These are phyloP conservation scores for Boletus rubescentipes DNA, from an alignment of 768 basidiomycete genomes.

Conservation along the genomic window DNA sequence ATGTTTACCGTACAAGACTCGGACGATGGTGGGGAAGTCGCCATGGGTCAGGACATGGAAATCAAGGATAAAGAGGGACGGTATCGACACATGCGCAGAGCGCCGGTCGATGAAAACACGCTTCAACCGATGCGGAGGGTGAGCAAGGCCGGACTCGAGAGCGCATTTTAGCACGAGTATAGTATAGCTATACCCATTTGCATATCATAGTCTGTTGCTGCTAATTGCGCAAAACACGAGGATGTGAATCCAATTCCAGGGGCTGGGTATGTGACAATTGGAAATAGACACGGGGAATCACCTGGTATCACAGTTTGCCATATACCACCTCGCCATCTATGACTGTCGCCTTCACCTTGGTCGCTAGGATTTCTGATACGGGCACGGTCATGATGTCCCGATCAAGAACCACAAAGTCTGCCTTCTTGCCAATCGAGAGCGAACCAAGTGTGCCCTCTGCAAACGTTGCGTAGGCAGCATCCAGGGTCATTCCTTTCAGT, in stretches of 20 bases:
- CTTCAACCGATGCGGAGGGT: slow-evolving; percentile 87
- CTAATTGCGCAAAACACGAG: neutral
- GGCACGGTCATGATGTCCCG: slow-evolving; percentile 74
- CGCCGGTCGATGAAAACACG: slow-evolving; percentile 86
- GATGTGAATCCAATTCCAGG: neutral
- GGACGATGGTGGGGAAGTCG: slow-evolving; percentile 34
- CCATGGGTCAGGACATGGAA: slow-evolving; percentile 81
- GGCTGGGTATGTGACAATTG: neutral
- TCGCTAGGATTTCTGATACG: slow-evolving; percentile 55
- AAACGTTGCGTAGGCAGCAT: slow-evolving; percentile 87
- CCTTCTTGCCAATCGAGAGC: slow-evolving; percentile 72
- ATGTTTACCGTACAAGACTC: slow-evolving; percentile 27
- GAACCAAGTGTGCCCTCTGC: slow-evolving; percentile 70
- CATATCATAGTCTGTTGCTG: slow-evolving; percentile 6
- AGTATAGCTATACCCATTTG: slow-evolving; percentile 18
- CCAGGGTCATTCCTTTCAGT: slow-evolving; percentile 86
- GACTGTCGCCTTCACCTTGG: slow-evolving; percentile 70
- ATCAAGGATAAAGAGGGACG: slow-evolving; percentile 83
- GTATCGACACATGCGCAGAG: slow-evolving; percentile 82
- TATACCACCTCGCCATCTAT: slow-evolving; percentile 71
- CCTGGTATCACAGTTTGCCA: slow-evolving; percentile 39
- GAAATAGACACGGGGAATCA: slow-evolving; percentile 2
- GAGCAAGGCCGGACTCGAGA: slow-evolving; percentile 92
- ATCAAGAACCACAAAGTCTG: slow-evolving; percentile 85
- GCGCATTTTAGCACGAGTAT: slow-evolving; percentile 34